phyloP scores from a whole-genome alignment of 768 basidiomycete genomes.

The Asterophora lycoperdoides region DNA sequence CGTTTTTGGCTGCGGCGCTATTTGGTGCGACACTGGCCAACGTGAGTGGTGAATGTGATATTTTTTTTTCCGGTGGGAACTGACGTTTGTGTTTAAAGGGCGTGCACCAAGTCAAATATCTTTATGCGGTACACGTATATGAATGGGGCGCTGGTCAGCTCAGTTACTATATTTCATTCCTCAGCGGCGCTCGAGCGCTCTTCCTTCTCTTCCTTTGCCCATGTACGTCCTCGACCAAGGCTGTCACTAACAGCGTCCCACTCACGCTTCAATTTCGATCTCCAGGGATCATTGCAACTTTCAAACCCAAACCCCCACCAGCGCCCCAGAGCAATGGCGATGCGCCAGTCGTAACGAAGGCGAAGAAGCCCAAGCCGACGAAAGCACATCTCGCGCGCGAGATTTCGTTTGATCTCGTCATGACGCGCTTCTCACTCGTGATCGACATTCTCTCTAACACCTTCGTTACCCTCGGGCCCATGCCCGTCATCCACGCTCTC shows the following conservation, averaged over 20 bases:
- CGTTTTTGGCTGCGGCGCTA: constrained; percentile 57
- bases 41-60: constrained; percentile 36
- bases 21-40: constrained; percentile 64
- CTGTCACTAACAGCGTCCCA: background rate
- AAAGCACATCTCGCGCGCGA: constrained; percentile 54
- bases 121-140: constrained; percentile 73
- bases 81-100: constrained; percentile 37
- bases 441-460: constrained; percentile 63
- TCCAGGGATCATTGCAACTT: constrained; percentile 55
- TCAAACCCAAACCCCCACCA: constrained; percentile 42
- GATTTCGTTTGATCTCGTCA: constrained; percentile 64
- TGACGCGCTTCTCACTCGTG: constrained; percentile 58
- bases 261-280: background rate
- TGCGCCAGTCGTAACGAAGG: constrained; percentile 8
- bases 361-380: constrained; percentile 43
- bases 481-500: constrained; percentile 33
- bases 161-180: constrained; percentile 72
- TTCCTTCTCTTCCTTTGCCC: constrained; percentile 50
- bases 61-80: background rate
- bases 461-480: constrained; percentile 51
- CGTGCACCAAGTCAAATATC: constrained; percentile 76
- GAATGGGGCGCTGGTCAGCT: constrained; percentile 69
- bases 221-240: constrained; percentile 25
- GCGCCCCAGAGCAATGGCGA: constrained; percentile 2
- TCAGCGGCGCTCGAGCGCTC: constrained; percentile 57